Conservation (phyloP, 2,329 filamentous ascomycete genomes). For the Fusarium sp. region DNA sequence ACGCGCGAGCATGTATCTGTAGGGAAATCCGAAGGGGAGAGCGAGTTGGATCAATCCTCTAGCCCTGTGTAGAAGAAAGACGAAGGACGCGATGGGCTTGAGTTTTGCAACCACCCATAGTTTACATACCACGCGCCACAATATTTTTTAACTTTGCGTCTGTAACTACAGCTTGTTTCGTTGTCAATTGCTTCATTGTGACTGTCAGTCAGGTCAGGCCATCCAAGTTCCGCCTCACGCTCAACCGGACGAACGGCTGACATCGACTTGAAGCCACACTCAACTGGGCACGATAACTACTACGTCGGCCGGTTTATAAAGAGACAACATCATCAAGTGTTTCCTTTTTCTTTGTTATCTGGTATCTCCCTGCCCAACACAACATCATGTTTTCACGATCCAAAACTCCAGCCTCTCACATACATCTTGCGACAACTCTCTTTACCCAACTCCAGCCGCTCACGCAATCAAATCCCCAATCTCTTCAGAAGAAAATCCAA, state of each 20-base stretch:
- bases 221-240: background rate
- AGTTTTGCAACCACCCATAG: slow-evolving; percentile 42
- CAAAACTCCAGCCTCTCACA: slow-evolving; percentile 22
- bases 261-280: background rate
- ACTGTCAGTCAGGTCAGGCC: background rate
- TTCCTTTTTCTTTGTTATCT: slow-evolving; percentile 31
- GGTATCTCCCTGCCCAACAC: slow-evolving; percentile 39
- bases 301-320: background rate
- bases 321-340: background rate
- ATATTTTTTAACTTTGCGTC: slow-evolving; percentile 40
- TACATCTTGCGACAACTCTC: slow-evolving; percentile 21
- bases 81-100: slow-evolving; percentile 35
- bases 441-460: slow-evolving; percentile 8
- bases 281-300: background rate
- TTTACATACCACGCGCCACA: slow-evolving; percentile 39
- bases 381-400: slow-evolving; percentile 27
- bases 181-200: slow-evolving; percentile 6
- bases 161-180: slow-evolving; percentile 34
- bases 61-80: slow-evolving; percentile 39
- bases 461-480: slow-evolving; percentile 45
- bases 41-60: slow-evolving; percentile 24
- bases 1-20: slow-evolving; percentile 27
- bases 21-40: slow-evolving; percentile 21
- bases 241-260: slow-evolving; percentile 9
- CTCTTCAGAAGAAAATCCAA: slow-evolving; percentile 78